Evolutionary conservation across 148 eudicot species (phyloP).

Genomic region (Silene conica): DNA sequence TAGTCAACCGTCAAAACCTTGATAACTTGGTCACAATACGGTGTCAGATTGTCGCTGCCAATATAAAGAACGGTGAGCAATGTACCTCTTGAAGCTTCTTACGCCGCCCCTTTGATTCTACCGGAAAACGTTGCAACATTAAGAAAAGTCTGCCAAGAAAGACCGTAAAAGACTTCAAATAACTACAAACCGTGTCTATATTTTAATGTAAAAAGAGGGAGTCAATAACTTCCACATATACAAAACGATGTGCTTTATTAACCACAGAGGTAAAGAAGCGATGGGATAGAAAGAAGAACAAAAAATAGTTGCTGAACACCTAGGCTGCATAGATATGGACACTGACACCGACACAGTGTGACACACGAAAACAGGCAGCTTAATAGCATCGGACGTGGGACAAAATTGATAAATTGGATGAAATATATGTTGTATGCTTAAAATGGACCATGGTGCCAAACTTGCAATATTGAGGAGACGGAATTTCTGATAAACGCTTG

Average conservation of each 20-base stretch:
- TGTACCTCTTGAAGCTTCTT: constrained; percentile 94
- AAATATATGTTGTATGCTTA: too few species aligned
- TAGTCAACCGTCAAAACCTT: not conserved
- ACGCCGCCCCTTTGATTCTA: constrained; percentile 90
- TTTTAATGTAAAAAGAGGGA: not conserved
- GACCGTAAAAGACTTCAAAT: constrained; percentile 7
- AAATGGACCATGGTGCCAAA: too few species aligned
- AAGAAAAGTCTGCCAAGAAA: constrained; percentile 72
- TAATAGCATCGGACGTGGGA: not conserved
- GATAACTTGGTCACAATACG: not conserved
- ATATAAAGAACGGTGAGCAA: not conserved
- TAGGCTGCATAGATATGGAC: not conserved
- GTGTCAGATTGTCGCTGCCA: not conserved
- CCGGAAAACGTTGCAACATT: constrained; percentile 92
- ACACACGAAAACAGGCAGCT: not conserved
- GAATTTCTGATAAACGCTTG: too few species aligned
- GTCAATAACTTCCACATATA: not conserved
- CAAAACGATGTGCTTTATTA: not conserved
- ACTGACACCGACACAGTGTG: not conserved
- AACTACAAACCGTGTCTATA: not conserved
- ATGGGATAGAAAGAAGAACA: not conserved
- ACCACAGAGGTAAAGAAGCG: not conserved
- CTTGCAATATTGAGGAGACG: too few species aligned
- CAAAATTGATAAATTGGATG: not conserved
- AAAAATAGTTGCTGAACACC: not conserved